Evolutionary conservation across 2,329 filamentous ascomycete genomes (phyloP).

Genomic region (Exophiala xenobiotica): DNA sequence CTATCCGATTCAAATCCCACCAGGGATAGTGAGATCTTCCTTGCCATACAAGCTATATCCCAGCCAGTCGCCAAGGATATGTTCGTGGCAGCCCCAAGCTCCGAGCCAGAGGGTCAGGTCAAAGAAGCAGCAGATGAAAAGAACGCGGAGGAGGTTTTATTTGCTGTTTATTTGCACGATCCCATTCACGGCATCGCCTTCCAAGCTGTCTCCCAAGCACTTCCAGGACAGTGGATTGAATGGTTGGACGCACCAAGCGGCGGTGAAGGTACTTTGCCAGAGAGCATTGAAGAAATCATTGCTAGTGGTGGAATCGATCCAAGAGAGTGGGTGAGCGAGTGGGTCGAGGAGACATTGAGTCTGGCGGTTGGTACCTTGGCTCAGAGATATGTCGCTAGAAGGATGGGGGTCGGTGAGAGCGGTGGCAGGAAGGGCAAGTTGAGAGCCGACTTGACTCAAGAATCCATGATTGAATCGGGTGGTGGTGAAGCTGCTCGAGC

Average conservation of each 20-base stretch:
- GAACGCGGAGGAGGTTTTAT: conserved; percentile 62
- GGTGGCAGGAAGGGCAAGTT: conserved; percentile 58
- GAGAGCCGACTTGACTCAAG: conserved; percentile 52
- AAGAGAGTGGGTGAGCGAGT: conserved; percentile 94
- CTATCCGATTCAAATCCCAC: conserved; percentile 85
- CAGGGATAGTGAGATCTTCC: conserved; percentile 88
- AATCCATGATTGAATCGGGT: conserved; percentile 56
- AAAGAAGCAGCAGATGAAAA: conserved; percentile 35
- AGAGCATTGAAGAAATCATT: conserved; percentile 85
- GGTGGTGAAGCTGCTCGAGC: conserved; percentile 63
- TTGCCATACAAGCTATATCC: conserved; percentile 85
- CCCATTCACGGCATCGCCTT: conserved; percentile 90
- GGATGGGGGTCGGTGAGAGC: conserved; percentile 94
- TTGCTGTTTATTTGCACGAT: conserved; percentile 78
- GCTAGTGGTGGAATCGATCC: conserved; percentile 75
- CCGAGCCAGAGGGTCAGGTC: conserved; percentile 34
- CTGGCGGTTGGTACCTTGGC: conserved; percentile 82
- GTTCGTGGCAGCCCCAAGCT: conserved; percentile 60
- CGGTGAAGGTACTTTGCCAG: conserved; percentile 59
- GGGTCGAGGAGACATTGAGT: conserved; percentile 84
- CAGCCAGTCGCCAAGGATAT: conserved; percentile 62
- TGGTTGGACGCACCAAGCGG: conserved; percentile 77
- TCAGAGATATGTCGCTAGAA: conserved; percentile 87
- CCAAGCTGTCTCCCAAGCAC: conserved; percentile 73
- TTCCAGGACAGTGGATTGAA: conserved; percentile 81